phyloP scores from a whole-genome alignment of 2,329 filamentous ascomycete species.

The Penicillium freii region DNA sequence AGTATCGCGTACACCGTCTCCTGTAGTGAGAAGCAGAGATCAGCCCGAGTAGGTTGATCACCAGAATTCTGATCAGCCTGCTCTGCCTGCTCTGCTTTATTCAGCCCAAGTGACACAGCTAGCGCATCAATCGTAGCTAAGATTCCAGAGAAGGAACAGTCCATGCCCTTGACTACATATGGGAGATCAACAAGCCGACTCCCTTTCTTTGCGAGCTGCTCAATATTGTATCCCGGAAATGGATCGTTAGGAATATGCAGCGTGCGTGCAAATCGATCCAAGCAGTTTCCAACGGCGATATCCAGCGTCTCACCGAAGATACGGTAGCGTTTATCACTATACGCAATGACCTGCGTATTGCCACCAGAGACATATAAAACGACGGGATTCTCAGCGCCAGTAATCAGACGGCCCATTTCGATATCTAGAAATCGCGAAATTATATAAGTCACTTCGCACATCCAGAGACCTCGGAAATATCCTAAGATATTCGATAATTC shows the following conservation, averaged over 20 bases:
- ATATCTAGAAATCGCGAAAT: constrained; percentile 58
- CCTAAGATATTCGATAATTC: background rate
- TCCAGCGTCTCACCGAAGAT: constrained; percentile 98
- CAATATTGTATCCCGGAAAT: constrained; percentile 95
- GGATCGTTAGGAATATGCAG: constrained; percentile 92
- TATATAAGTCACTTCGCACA: constrained; percentile 31
- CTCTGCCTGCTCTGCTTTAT: constrained; percentile 33
- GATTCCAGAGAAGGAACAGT: constrained; percentile 80
- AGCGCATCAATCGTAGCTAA: constrained; percentile 68
- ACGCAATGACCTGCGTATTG: constrained; percentile 51
- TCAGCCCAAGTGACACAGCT: background rate
- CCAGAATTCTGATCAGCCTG: constrained; percentile 9
- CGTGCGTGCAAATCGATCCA: constrained; percentile 79
- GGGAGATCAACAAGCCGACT: constrained; percentile 78
- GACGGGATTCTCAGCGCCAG: constrained; percentile 83
- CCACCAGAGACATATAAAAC: constrained; percentile 67
- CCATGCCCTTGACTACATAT: constrained; percentile 98
- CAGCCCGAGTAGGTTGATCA: constrained; percentile 63
- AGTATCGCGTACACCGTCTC: constrained; percentile 97
- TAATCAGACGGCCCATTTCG: constrained; percentile 95
- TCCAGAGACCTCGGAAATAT: constrained; percentile 32
- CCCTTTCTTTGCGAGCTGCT: constrained; percentile 79
- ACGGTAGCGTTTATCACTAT: constrained; percentile 52
- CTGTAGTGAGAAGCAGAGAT: constrained; percentile 91
- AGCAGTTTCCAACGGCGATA: constrained; percentile 95